These are phyloP conservation scores for Coemansia sp. DNA, from an alignment of 192 early-diverging fungal genomes.

Conservation along the genomic window DNA sequence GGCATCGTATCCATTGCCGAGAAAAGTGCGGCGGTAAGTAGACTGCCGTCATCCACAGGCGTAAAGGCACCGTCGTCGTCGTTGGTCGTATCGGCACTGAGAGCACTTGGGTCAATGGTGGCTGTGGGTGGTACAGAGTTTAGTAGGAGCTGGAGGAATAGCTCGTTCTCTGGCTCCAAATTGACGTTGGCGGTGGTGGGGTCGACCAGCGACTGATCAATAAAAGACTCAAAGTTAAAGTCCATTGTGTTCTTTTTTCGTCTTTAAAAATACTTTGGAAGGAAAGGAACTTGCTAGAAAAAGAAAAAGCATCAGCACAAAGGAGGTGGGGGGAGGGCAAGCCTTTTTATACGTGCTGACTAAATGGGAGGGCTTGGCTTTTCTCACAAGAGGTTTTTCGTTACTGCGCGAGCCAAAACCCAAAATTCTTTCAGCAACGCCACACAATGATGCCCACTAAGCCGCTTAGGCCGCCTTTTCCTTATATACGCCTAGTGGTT, in stretches of 20 bases:
- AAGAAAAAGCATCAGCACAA: too few species aligned
- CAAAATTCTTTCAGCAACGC: too few species aligned
- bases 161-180: constrained; percentile 18
- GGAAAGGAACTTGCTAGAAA: too few species aligned
- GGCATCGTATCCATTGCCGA: constrained; percentile 21
- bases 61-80: constrained; percentile 11
- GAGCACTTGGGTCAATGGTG: constrained; percentile 40
- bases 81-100: neutral
- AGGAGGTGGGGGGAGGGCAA: neutral
- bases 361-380: too few species aligned
- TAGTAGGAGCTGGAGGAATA: constrained; percentile 38
- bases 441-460: too few species aligned
- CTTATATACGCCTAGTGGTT: too few species aligned
- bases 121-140: constrained; percentile 9
- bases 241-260: constrained; percentile 10
- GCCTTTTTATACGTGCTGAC: too few species aligned
- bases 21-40: constrained; percentile 20
- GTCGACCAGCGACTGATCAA: constrained; percentile 48
- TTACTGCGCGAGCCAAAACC: too few species aligned
- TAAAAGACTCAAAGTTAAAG: constrained; percentile 35
- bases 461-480: too few species aligned
- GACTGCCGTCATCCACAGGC: neutral
- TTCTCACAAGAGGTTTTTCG: too few species aligned
- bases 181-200: neutral
- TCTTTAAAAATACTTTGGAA: neutral